Evolutionary conservation across 441 rosid genomes (phyloP).

Genomic region (Brassica balearica): DNA sequence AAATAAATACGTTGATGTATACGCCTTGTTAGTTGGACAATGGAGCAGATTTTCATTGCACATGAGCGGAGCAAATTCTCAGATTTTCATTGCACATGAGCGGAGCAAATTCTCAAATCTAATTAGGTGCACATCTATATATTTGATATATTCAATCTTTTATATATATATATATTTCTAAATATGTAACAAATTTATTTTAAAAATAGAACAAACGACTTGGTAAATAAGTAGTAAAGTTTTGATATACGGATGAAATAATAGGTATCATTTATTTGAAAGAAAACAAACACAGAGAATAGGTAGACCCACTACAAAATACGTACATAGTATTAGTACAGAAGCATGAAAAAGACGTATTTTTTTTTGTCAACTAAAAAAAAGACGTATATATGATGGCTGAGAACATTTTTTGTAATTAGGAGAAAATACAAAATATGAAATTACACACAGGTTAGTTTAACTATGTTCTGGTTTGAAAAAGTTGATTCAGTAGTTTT

Average conservation of each 20-base stretch:
- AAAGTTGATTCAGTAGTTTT: background rate
- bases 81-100: too few species aligned
- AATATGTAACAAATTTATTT: background rate
- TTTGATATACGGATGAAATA: background rate
- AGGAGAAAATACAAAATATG: background rate
- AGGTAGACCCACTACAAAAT: too few species aligned
- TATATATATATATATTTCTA: background rate
- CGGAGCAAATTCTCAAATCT: slow-evolving; percentile 32
- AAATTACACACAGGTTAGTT: background rate
- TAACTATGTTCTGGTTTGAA: background rate
- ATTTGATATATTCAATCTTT: background rate
- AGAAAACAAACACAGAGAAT: too few species aligned
- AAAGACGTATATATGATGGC: slow-evolving; percentile 13
- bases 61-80: slow-evolving; percentile 1
- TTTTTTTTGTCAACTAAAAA: too few species aligned
- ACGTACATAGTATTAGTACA: background rate
- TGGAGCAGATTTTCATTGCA: slow-evolving; percentile 7
- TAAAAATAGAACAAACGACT: background rate
- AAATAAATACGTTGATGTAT: slow-evolving; percentile 8
- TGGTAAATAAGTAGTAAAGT: slow-evolving; percentile 1
- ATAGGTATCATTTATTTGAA: too few species aligned
- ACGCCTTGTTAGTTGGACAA: slow-evolving; percentile 16
- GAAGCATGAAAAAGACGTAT: slow-evolving; percentile 9
- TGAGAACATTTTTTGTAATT: background rate
- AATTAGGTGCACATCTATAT: background rate